phyloP scores from a whole-genome alignment of 805 yeast genomes.

The Saccharomyces paradoxus region DNA sequence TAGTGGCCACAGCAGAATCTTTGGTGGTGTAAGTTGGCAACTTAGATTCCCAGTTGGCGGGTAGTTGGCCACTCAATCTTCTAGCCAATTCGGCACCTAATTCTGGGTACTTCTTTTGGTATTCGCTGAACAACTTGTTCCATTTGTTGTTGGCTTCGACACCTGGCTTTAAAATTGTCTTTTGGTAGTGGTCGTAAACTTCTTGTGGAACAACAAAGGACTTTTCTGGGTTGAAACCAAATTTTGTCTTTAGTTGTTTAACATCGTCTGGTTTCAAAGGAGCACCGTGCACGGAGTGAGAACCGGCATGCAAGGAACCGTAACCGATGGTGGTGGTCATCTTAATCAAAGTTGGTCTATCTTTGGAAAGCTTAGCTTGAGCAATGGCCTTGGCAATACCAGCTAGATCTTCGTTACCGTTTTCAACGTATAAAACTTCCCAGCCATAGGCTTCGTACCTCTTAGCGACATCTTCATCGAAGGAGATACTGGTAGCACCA shows the following conservation, averaged over 20 bases:
- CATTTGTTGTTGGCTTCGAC: constrained; percentile 65
- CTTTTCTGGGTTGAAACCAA: constrained; percentile 84
- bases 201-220: constrained; percentile 73
- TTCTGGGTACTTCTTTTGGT: constrained; percentile 63
- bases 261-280: constrained; percentile 92
- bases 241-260: constrained; percentile 70
- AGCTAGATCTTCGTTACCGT: constrained; percentile 73
- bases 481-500: constrained; percentile 81
- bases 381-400: constrained; percentile 68
- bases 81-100: constrained; percentile 72
- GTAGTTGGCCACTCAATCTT: constrained; percentile 71
- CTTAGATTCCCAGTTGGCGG: constrained; percentile 67
- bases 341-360: constrained; percentile 87
- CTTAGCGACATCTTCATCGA: constrained; percentile 83
- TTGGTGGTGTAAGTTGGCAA: constrained; percentile 73
- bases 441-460: constrained; percentile 92
- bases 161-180: constrained; percentile 51
- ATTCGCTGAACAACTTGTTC: constrained; percentile 55
- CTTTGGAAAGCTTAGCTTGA: constrained; percentile 62
- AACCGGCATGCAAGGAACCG: constrained; percentile 80
- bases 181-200: constrained; percentile 61
- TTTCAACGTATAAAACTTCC: constrained; percentile 69
- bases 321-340: constrained; percentile 87
- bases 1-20: constrained; percentile 83
- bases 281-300: constrained; percentile 92